phyloP scores from a whole-genome alignment of 768 basidiomycete genomes.

The Guyanaporus albipodus region DNA sequence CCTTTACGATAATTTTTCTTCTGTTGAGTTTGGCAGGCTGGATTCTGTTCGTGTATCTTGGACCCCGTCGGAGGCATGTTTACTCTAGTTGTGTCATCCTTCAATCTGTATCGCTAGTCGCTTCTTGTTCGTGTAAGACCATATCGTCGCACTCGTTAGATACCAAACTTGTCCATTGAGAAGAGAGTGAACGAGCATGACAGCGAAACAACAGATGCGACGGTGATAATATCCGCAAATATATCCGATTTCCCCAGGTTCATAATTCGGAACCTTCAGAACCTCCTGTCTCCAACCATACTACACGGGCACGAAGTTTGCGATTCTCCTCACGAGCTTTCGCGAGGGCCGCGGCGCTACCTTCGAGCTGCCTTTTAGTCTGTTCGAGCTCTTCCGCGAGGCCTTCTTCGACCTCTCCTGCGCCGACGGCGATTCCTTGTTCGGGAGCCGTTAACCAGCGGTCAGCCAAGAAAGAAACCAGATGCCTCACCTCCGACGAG shows the following conservation, averaged over 20 bases:
- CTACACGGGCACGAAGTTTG: constrained; percentile 42
- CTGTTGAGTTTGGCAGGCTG: constrained; percentile 1
- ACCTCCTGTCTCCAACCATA: constrained; percentile 32
- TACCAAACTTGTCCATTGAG: constrained; percentile 10
- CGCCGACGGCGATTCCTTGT: constrained; percentile 70
- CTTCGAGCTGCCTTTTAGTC: constrained; percentile 46
- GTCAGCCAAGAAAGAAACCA: neutral
- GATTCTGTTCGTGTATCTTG: neutral
- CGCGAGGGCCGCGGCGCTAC: constrained; percentile 40
- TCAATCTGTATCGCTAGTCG: constrained; percentile 13
- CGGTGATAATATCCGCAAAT: constrained; percentile 6
- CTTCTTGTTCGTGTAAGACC: neutral
- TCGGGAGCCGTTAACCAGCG: constrained; percentile 1
- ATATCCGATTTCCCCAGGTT: constrained; percentile 19
- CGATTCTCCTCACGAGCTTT: constrained; percentile 51
- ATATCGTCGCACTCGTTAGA: constrained; percentile 3
- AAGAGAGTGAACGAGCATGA: neutral
- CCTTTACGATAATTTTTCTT: constrained; percentile 13
- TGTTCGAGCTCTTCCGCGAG: constrained; percentile 45
- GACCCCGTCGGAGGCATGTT: neutral
- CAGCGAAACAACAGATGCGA: constrained; percentile 12
- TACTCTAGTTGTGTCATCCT: neutral
- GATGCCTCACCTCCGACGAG: constrained; percentile 51
- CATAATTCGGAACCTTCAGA: constrained; percentile 32
- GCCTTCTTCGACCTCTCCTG: constrained; percentile 65